Evolutionary conservation across 345 rosid species (phyloP), one percentile per base, ranked within the genome.

Genomic region (Rubroshorea leprosula): DNA sequence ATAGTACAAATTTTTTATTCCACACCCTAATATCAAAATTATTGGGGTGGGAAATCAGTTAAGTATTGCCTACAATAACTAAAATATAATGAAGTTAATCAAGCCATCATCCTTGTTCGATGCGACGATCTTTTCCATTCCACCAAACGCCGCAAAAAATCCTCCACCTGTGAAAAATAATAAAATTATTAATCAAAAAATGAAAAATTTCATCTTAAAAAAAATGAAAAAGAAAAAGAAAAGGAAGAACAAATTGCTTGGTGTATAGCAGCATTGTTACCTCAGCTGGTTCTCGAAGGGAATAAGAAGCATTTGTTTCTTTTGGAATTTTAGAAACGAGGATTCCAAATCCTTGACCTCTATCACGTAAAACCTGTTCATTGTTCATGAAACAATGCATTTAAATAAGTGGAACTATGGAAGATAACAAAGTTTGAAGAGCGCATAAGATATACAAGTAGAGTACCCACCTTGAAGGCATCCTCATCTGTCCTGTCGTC

Each of bases 401-500:
- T 44, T 44, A 44, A n/a, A 10, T 7, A 44, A n/a, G 14, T 44
- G 14, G 17, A 44, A 13, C 47, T 9, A 14, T 7, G 9, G 45
- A 4, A 29, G 35, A 29, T 47, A 14, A 4, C 24, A 18, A 39
- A 45, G 23, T 11, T 20, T 12, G 22, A 39, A 17, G 20, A 9
- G 20, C 25, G 11, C 41, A 4, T 20, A 23, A 24, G 4, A 39
- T 1, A 15, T n/a, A n/a, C n/a, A 16, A 47, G 19, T 47, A 14
- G 13, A 19, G 24, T 46, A 48, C 0, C 49, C 69, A 86, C 99
- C 90, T 87, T 82, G 68, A 93, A 93, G 0, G 99, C 99, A 67
- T 93, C 99, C 62, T 93, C 99, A 11, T 93, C 99, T 0, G 91
- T 87, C 16, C 89, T 82, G 64, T 93, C 99, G 64, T 93, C 99